phyloP scores from a whole-genome alignment of 768 basidiomycete species.

The Lentinula sp. region DNA sequence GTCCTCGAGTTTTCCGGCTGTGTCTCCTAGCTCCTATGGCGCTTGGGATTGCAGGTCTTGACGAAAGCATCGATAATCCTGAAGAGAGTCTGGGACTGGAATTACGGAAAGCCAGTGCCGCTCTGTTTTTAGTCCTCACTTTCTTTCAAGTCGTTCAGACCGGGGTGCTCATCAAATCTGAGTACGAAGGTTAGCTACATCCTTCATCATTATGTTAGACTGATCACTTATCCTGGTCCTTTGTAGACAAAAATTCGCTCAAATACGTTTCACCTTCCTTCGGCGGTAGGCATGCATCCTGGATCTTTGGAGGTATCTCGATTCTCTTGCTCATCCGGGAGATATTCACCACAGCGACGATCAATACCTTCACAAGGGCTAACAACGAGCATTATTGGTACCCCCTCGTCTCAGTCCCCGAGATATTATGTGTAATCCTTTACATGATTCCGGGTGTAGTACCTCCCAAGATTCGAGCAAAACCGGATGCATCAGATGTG shows the following conservation, averaged over 20 bases:
- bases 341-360: constrained; percentile 27
- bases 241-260: background rate
- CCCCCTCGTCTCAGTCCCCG: constrained; percentile 32
- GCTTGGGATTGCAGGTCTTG: constrained; percentile 25
- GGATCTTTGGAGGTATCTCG: constrained; percentile 26
- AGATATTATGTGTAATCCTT: constrained; percentile 30
- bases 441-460: constrained; percentile 29
- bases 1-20: constrained; percentile 25
- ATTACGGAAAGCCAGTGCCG: constrained; percentile 25
- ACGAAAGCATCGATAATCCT: constrained; percentile 10
- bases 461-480: constrained; percentile 9
- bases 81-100: constrained; percentile 12
- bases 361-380: constrained; percentile 17
- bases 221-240: constrained; percentile 5
- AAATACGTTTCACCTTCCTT: constrained; percentile 4
- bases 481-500: background rate
- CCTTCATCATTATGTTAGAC: background rate
- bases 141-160: constrained; percentile 25
- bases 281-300: constrained; percentile 22
- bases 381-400: constrained; percentile 35
- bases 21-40: constrained; percentile 22
- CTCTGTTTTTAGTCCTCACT: constrained; percentile 32
- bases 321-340: constrained; percentile 32
- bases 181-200: background rate
- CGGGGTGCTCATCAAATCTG: constrained; percentile 10